A percentile compares a stretch with the other conserved stretches of the same genome.
phyloP scores from a whole-genome alignment of 108 stramenopile species.

The Mayamaea pseudoterrestris region DNA sequence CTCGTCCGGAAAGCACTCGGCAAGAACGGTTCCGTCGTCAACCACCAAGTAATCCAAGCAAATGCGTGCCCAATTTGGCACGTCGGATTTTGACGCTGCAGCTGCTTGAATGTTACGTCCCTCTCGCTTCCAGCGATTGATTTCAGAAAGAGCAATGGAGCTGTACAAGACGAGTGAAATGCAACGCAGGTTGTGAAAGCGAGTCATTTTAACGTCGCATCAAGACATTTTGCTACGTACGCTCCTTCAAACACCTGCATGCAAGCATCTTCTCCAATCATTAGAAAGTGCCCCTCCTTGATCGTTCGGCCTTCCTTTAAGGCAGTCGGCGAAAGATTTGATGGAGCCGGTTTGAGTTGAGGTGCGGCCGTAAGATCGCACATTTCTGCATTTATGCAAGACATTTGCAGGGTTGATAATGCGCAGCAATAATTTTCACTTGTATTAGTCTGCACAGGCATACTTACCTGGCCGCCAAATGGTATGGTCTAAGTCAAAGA shows the following conservation, averaged over 20 bases:
- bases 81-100: conserved; percentile 65
- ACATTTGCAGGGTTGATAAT: background rate
- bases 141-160: conserved; percentile 40
- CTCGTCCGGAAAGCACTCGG: conserved; percentile 32
- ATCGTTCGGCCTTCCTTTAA: conserved; percentile 10
- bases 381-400: conserved; percentile 9
- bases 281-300: conserved; percentile 13
- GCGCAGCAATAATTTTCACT: background rate
- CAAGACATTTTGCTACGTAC: conserved; percentile 13
- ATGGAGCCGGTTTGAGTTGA: conserved; percentile 1
- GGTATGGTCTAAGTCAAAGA: conserved; percentile 38
- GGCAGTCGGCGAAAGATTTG: conserved; percentile 5
- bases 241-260: conserved; percentile 39
- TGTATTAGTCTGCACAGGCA: background rate
- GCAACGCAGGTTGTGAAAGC: too few species aligned
- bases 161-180: background rate
- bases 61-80: conserved; percentile 53
- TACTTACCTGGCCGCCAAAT: conserved; percentile 37
- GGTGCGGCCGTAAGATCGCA: conserved; percentile 30
- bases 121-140: conserved; percentile 28
- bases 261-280: conserved; percentile 9
- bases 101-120: conserved; percentile 36
- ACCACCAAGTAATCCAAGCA: conserved; percentile 50
- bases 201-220: too few species aligned
- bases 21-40: conserved; percentile 19